Percentiles rank a stretch among this genome's conserved stretches.
Conservation (phyloP, 2,329 filamentous ascomycete species). For the Cryoendolithus antarcticus region DNA sequence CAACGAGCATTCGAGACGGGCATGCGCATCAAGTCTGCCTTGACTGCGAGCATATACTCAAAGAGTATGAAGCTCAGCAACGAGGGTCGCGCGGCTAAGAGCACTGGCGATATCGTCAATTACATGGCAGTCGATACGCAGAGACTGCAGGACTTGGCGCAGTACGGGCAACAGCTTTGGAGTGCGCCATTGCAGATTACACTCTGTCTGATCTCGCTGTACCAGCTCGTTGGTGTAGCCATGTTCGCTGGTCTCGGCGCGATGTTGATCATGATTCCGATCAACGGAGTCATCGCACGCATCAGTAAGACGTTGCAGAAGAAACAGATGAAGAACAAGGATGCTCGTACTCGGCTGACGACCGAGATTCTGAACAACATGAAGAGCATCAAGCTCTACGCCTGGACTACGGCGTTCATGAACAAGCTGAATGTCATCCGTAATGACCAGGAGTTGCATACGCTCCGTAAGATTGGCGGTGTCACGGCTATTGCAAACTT, state of each 20-base stretch:
- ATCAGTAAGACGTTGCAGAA: conserved; percentile 94
- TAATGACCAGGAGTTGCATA: conserved; percentile 92
- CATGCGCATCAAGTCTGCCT: conserved; percentile 87
- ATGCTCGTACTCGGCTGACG: conserved; percentile 81
- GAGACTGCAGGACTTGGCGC: conserved; percentile 82
- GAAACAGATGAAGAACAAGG: conserved; percentile 98
- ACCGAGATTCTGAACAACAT: conserved; percentile 98
- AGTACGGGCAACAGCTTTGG: conserved; percentile 92
- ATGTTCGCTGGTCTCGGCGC: conserved; percentile 92
- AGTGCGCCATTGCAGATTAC: conserved; percentile 94
- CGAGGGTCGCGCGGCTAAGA: conserved; percentile 77
- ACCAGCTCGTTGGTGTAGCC: conserved; percentile 84
- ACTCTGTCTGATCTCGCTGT: conserved; percentile 90
- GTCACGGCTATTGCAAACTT: conserved; percentile 93
- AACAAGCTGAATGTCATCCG: conserved; percentile 91
- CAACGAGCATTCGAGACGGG: conserved; percentile 88
- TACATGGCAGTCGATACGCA: conserved; percentile 99
- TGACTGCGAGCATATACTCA: conserved; percentile 83
- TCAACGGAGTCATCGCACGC: conserved; percentile 83
- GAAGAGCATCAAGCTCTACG: conserved; percentile 97
- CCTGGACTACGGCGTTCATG: conserved; percentile 95
- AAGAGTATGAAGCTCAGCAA: conserved; percentile 87
- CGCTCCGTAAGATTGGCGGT: conserved; percentile 87
- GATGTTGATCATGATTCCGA: conserved; percentile 95
- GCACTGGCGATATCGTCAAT: conserved; percentile 96